A percentile compares a stretch with the other conserved stretches of the same genome.
Evolutionary conservation across 306 rosid species (phyloP).

Genomic region (Inga laurina): DNA sequence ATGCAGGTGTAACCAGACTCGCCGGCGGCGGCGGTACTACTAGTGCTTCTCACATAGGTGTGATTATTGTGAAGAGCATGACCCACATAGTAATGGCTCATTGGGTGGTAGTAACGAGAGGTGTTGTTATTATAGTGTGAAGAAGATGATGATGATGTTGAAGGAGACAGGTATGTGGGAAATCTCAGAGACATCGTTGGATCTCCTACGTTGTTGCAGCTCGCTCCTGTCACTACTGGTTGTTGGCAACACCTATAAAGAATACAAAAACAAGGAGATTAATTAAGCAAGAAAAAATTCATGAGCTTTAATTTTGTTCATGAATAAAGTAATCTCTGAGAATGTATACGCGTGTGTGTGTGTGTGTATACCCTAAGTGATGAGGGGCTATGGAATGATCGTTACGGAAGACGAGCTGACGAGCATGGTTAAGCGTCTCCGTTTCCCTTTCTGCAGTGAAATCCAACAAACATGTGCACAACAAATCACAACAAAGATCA

Average conservation of each 20-base stretch:
- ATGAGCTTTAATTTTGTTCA: neutral
- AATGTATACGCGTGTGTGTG: neutral
- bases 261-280: neutral
- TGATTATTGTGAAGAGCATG: neutral
- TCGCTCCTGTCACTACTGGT: slow-evolving; percentile 45
- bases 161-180: slow-evolving; percentile 67
- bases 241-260: slow-evolving; percentile 70
- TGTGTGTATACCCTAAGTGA: slow-evolving; percentile 23
- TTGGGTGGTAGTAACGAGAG: slow-evolving; percentile 50
- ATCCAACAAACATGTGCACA: slow-evolving; percentile 13
- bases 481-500: neutral
- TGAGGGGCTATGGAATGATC: slow-evolving; percentile 51
- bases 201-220: slow-evolving; percentile 33
- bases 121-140: slow-evolving; percentile 31
- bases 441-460: slow-evolving; percentile 89
- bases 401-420: slow-evolving; percentile 85
- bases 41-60: neutral
- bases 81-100: neutral
- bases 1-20: neutral
- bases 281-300: neutral
- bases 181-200: slow-evolving; percentile 58
- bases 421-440: slow-evolving; percentile 93
- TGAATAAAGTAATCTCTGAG: neutral
- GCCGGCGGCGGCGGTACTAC: neutral
- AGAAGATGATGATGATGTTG: slow-evolving; percentile 7